Evolutionary conservation across 805 yeast species (phyloP), one percentile per base, ranked within the genome.

Genomic region (Yarrowia sp.): DNA sequence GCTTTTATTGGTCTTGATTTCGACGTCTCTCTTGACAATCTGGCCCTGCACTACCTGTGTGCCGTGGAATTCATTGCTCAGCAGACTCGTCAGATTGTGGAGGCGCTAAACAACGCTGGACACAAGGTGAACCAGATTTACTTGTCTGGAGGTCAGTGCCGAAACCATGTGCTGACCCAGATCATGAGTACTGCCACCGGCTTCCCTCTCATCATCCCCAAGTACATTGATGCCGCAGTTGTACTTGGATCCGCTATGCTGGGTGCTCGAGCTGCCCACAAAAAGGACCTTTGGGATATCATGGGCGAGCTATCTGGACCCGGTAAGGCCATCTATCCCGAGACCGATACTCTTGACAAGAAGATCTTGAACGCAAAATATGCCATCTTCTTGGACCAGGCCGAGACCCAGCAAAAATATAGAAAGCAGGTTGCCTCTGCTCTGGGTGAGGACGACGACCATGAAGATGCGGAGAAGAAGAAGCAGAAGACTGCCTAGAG

Each of bases 21-120:
- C 96, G 98, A 95, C 74, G 79, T 83, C 11, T 86, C 96, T 0
- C 79, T 95, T 44, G 90, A 92, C 70, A 90, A 89, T 67, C 80
- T 95, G 69, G 97, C 98, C 0, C 75, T 90, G 67, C 87, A 85
- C 69, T 95, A 95, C 73, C 82, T 92, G 58, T 98, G 90, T 17
- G 97, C 98, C 4, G 91, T 97, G 76, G 99, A 95, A 78, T 95
- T 95, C 71, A 92, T 95, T 75, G 97, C 97, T 58, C 97, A 92
- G 74, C 99, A 95, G 79, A 93, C 98, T 0, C 85, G 97, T 71
- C 99, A 95, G 71, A 95, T 95, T 72, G 87, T 93, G 36, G 95
- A 90, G 70, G 85, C 86, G 67, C 88, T 95, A 91, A 86, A 85
- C 70, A 77, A 80, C 64, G 80, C 89, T 2, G 99, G 99, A 1